Conservation (phyloP, 139 green algal species). For the Dunaliella sp. region DNA sequence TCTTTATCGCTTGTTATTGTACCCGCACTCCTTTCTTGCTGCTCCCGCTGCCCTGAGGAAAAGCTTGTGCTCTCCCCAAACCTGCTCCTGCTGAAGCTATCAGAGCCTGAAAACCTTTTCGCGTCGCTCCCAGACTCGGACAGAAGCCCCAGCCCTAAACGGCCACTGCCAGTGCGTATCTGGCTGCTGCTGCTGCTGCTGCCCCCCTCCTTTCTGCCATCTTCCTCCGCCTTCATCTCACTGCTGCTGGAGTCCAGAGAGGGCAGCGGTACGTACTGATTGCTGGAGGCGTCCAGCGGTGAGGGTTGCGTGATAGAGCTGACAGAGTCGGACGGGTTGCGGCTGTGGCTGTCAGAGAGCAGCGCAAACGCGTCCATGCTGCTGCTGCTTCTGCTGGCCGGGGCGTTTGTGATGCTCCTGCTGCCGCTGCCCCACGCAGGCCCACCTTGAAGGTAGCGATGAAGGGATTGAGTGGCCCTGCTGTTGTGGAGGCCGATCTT, state of each 20-base stretch:
- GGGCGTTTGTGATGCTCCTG: neutral
- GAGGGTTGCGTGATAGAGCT: too few relatives aligned
- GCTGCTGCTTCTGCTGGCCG: neutral
- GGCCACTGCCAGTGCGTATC: neutral
- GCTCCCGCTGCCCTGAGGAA: too few relatives aligned
- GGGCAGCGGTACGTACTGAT: neutral
- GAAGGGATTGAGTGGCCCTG: conserved; percentile 21
- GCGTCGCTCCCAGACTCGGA: neutral
- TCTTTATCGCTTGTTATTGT: too few relatives aligned
- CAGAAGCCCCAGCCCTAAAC: neutral
- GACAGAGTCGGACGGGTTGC: neutral
- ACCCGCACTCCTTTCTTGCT: too few relatives aligned
- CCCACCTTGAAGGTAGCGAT: neutral
- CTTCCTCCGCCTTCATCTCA: neutral
- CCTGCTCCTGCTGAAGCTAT: neutral
- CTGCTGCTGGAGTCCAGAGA: neutral
- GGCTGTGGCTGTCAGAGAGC: neutral
- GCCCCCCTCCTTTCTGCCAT: neutral
- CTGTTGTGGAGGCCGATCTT: conserved; percentile 44
- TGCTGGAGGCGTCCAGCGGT: too few relatives aligned
- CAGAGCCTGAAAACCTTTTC: neutral
- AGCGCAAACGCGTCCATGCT: neutral
- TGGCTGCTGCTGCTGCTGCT: too few relatives aligned
- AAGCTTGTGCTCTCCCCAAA: neutral
- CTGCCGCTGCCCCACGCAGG: neutral